A percentile compares a stretch with the other conserved stretches of the same genome.
These are phyloP conservation scores for Aechmea fasciata DNA, from an alignment of 176 grass and related monocot species.

Conservation along the genomic window DNA sequence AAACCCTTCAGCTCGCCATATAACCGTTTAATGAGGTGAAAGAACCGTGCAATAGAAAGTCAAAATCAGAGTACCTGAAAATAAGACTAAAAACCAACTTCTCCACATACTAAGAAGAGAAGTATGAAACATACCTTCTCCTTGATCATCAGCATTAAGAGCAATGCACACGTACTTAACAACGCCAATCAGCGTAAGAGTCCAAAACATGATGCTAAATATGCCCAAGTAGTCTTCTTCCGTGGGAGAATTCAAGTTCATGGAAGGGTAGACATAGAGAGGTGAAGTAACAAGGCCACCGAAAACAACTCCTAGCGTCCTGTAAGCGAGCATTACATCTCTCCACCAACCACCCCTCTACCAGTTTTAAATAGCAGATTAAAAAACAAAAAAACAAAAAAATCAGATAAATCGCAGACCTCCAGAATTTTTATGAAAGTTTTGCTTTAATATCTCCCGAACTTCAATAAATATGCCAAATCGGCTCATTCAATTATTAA, in stretches of 20 bases:
- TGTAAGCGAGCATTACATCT: conserved; percentile 34
- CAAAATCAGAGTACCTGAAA: neutral
- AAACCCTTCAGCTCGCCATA: no score
- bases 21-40: neutral
- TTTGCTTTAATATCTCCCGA: no score
- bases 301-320: conserved; percentile 70
- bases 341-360: no score
- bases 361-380: no score
- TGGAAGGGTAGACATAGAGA: conserved; percentile 57
- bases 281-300: conserved; percentile 74
- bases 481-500: no score
- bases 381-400: no score
- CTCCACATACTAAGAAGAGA: neutral
- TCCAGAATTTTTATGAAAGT: no score
- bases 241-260: conserved; percentile 28
- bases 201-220: conserved; percentile 74
- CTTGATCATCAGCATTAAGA: conserved; percentile 55
- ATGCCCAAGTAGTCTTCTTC: conserved; percentile 44
- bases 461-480: no score
- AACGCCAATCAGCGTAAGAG: conserved; percentile 59
- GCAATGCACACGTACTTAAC: conserved; percentile 65
- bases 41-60: neutral
- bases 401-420: no score
- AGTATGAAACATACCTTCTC: conserved; percentile 42
- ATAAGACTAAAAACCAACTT: neutral